Evolutionary conservation across 306 rosid species (phyloP).

Genomic region (Vachellia pachyceras): DNA sequence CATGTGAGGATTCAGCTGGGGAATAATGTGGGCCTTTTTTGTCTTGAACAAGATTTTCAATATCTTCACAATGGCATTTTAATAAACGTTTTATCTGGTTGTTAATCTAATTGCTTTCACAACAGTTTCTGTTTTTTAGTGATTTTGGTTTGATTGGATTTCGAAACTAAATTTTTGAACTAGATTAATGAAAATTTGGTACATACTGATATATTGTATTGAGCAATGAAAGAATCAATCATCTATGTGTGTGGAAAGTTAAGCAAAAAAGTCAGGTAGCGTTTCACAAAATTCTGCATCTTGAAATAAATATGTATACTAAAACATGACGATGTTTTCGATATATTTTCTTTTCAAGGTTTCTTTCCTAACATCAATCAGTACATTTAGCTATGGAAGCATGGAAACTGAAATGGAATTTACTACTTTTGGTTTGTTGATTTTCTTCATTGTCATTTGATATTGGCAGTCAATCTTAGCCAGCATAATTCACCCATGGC

Average conservation of each 20-base stretch:
- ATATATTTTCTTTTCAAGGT: constrained; percentile 17
- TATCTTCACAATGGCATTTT: constrained; percentile 13
- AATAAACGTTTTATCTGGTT: neutral
- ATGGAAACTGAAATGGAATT: constrained; percentile 21
- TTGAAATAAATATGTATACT: too few relatives aligned
- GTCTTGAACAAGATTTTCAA: constrained; percentile 1
- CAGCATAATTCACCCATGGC: constrained; percentile 78
- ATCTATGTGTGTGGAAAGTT: neutral
- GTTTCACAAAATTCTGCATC: neutral
- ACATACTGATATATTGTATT: neutral
- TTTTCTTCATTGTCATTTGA: constrained; percentile 27
- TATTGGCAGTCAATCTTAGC: constrained; percentile 76
- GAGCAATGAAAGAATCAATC: neutral
- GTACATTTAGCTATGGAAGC: constrained; percentile 3
- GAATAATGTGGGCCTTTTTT: neutral
- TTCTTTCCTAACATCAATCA: constrained; percentile 9
- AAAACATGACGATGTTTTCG: neutral
- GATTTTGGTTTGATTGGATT: neutral
- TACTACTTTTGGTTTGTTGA: constrained; percentile 14
- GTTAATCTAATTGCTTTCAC: neutral
- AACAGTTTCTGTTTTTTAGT: neutral
- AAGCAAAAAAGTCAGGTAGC: neutral
- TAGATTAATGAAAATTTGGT: neutral
- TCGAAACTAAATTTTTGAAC: neutral
- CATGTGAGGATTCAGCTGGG: neutral